These are phyloP conservation scores for Lomentospora prolificans DNA, from an alignment of 2,329 filamentous ascomycete genomes.

Conservation along the genomic window DNA sequence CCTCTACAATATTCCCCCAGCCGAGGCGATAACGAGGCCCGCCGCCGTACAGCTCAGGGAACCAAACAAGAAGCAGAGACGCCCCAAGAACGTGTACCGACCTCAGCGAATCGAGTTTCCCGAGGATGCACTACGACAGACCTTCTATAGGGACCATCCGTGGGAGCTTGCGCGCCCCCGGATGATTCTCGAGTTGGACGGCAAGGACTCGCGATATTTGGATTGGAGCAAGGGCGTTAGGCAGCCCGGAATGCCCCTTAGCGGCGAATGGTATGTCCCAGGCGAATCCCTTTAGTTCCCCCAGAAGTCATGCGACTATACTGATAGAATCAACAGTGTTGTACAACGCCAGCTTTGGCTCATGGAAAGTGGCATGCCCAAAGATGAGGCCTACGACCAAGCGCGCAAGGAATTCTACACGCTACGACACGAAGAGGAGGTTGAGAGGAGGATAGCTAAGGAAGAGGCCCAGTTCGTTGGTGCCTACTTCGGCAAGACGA, in stretches of 20 bases:
- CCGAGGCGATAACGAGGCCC: conserved; percentile 47
- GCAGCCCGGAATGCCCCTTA: conserved; percentile 66
- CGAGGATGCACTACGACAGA: conserved; percentile 70
- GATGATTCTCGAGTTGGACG: conserved; percentile 75
- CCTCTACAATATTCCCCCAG: conserved; percentile 43
- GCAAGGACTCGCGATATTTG: conserved; percentile 64
- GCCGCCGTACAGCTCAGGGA: conserved; percentile 36
- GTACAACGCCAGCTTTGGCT: conserved; percentile 86
- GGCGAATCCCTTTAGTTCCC: not conserved
- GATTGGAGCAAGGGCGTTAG: conserved; percentile 70
- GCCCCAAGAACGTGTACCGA: conserved; percentile 68
- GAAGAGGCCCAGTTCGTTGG: conserved; percentile 83
- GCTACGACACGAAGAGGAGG: conserved; percentile 70
- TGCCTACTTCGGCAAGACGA: conserved; percentile 75
- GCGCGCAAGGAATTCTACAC: conserved; percentile 87
- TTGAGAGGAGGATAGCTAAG: conserved; percentile 69
- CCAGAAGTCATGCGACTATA: not conserved
- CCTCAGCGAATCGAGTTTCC: conserved; percentile 70
- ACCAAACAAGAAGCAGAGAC: conserved; percentile 32
- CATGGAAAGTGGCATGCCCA: conserved; percentile 54
- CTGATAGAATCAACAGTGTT: conserved; percentile 48
- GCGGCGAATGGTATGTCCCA: conserved; percentile 68
- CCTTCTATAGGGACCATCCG: conserved; percentile 89
- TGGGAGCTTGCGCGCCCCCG: conserved; percentile 92
- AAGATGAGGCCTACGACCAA: conserved; percentile 68